Conservation (phyloP, 108 stramenopile species). For the Hondaea fermentalgiana region DNA sequence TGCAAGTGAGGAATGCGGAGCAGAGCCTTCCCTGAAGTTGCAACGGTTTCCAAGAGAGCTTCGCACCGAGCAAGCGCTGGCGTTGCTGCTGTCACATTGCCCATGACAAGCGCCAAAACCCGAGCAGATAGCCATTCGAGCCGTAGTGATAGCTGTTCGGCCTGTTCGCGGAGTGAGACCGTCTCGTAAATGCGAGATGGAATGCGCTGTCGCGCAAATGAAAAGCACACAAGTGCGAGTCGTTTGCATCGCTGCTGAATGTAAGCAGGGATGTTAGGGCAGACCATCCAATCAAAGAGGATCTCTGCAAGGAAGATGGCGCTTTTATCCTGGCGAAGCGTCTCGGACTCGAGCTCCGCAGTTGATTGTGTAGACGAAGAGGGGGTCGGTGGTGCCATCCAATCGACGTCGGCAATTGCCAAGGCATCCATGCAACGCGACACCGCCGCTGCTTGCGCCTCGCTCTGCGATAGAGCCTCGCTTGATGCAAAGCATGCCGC, state of each 20-base stretch:
- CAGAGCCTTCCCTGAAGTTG: not conserved
- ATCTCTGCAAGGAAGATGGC: too few species aligned
- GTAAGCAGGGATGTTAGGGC: too few species aligned
- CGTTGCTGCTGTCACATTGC: too few species aligned
- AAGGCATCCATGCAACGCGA: not conserved
- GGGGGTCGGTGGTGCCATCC: not conserved
- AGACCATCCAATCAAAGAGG: too few species aligned
- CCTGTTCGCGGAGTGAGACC: too few species aligned
- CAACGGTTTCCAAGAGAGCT: not conserved
- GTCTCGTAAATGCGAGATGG: too few species aligned
- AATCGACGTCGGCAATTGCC: not conserved
- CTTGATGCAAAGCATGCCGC: not conserved
- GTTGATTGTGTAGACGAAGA: not conserved
- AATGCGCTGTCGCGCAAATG: too few species aligned
- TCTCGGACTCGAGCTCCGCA: not conserved
- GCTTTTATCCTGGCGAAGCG: not conserved
- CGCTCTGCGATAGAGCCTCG: not conserved
- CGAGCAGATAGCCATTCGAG: too few species aligned
- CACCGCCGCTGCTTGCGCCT: not conserved
- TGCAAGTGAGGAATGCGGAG: not conserved
- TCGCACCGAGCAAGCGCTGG: not conserved
- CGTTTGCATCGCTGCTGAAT: too few species aligned
- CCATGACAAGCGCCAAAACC: too few species aligned
- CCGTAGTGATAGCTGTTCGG: too few species aligned
- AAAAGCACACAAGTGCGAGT: too few species aligned